Conservation (phyloP, 139 green algal genomes). For the Yamagishiella unicocca region DNA sequence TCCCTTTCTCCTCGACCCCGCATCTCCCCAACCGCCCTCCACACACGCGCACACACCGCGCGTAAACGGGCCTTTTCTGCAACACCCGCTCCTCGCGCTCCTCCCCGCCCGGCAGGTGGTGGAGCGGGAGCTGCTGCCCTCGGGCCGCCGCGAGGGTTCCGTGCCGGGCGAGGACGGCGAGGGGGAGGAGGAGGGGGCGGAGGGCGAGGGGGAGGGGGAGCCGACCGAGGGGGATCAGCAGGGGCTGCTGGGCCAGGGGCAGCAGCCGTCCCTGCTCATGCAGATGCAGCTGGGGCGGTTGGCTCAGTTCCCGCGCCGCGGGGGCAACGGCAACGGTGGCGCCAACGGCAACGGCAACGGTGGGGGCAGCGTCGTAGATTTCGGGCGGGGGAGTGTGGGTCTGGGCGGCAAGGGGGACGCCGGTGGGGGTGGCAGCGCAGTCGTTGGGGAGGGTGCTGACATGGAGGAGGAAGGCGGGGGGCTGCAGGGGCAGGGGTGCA, state of each 20-base stretch:
- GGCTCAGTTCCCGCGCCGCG: conserved; percentile 23
- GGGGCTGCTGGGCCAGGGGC: background rate
- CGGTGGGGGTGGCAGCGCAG: background rate
- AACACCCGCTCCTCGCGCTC: background rate
- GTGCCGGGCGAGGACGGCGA: background rate
- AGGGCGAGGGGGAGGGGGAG: background rate
- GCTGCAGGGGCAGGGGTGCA: background rate
- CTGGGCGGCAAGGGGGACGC: background rate
- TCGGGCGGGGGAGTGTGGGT: background rate
- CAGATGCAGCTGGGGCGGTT: background rate
- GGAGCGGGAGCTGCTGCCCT: background rate
- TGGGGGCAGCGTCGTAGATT: background rate
- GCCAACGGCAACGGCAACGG: background rate
- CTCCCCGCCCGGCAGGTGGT: background rate
- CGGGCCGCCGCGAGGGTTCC: background rate
- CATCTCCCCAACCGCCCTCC: too few relatives aligned
- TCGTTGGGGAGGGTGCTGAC: background rate
- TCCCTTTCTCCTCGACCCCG: too few relatives aligned
- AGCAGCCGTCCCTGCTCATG: conserved; percentile 6
- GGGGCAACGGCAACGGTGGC: background rate
- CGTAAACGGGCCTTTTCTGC: too few relatives aligned
- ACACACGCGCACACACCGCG: too few relatives aligned
- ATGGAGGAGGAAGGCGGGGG: background rate
- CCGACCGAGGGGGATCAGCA: background rate
- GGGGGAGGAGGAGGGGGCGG: background rate